Evolutionary conservation across 1,284 basidiomycete genomes (phyloP).

Genomic region (Ustilago sp.): DNA sequence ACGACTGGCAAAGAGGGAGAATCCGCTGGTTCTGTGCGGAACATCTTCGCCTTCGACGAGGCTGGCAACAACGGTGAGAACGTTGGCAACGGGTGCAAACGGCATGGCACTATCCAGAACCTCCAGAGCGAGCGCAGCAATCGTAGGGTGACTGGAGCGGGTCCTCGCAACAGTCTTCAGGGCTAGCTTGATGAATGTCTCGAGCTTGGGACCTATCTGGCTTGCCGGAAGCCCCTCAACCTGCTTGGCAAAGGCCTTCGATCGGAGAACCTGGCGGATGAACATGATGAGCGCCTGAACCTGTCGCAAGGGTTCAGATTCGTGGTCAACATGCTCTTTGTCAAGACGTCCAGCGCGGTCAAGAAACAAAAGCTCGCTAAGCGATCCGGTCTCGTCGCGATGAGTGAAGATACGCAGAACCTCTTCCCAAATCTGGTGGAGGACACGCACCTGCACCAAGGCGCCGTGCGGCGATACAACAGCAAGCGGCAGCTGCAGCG

Average conservation of each 20-base stretch:
- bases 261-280: slow-evolving; percentile 51
- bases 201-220: slow-evolving; percentile 34
- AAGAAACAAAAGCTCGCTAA: slow-evolving; percentile 57
- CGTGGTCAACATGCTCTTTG: slow-evolving; percentile 62
- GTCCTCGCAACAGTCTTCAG: slow-evolving; percentile 31
- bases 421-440: slow-evolving; percentile 61
- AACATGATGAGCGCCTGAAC: slow-evolving; percentile 58
- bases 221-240: slow-evolving; percentile 20
- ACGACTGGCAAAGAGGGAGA: slow-evolving; percentile 52
- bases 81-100: slow-evolving; percentile 48
- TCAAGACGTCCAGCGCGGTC: slow-evolving; percentile 51
- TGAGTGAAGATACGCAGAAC: slow-evolving; percentile 49
- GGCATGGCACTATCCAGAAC: slow-evolving; percentile 54
- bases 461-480: slow-evolving; percentile 74
- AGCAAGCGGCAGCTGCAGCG: slow-evolving; percentile 77
- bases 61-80: slow-evolving; percentile 42
- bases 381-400: slow-evolving; percentile 41
- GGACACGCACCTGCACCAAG: slow-evolving; percentile 74
- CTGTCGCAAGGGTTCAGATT: slow-evolving; percentile 55
- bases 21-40: slow-evolving; percentile 41
- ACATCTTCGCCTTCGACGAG: slow-evolving; percentile 43
- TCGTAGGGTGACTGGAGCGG: slow-evolving; percentile 21
- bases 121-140: slow-evolving; percentile 38
- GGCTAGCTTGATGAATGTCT: slow-evolving; percentile 39
- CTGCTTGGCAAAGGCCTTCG: slow-evolving; percentile 39